Percentiles rank a stretch among this genome's conserved stretches.
Conservation (phyloP, 345 rosid genomes). For the Eucalyptus polybractea region DNA sequence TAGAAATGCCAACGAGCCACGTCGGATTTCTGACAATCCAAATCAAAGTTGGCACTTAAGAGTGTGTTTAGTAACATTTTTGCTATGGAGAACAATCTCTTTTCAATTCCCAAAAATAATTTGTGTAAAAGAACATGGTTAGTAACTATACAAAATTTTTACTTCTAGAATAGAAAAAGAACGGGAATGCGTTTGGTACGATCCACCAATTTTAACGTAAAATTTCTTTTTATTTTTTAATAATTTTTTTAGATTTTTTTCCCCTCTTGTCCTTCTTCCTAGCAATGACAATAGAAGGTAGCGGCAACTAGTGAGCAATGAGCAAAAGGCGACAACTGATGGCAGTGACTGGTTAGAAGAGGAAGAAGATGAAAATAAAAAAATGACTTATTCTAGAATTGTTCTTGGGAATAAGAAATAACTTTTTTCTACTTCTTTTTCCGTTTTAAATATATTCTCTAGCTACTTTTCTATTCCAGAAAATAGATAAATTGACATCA, state of each 20-base stretch:
- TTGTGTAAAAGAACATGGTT: fast-evolving
- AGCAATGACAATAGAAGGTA: fast-evolving
- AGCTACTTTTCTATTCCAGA: too few relatives aligned
- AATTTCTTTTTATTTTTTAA: too few relatives aligned
- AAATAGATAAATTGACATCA: too few relatives aligned
- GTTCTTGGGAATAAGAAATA: fast-evolving
- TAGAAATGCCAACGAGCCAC: neutral
- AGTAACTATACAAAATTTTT: fast-evolving
- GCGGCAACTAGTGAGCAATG: fast-evolving
- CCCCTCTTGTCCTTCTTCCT: too few relatives aligned
- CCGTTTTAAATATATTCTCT: too few relatives aligned
- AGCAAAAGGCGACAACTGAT: fast-evolving
- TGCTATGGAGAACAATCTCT: too few relatives aligned
- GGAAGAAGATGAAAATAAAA: too few relatives aligned
- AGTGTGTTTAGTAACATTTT: too few relatives aligned
- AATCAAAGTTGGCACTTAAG: neutral
- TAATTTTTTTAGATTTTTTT: too few relatives aligned
- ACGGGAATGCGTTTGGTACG: fast-evolving
- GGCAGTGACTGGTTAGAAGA: fast-evolving
- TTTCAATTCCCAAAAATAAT: fast-evolving
- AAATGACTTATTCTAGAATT: too few relatives aligned
- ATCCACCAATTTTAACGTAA: fast-evolving
- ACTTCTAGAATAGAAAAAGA: too few relatives aligned
- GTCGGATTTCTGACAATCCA: fast-evolving
- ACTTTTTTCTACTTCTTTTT: too few relatives aligned